Evolutionary conservation across 352 stramenopile genomes (phyloP).

Genomic region (Phytophthora boehmeriae): DNA sequence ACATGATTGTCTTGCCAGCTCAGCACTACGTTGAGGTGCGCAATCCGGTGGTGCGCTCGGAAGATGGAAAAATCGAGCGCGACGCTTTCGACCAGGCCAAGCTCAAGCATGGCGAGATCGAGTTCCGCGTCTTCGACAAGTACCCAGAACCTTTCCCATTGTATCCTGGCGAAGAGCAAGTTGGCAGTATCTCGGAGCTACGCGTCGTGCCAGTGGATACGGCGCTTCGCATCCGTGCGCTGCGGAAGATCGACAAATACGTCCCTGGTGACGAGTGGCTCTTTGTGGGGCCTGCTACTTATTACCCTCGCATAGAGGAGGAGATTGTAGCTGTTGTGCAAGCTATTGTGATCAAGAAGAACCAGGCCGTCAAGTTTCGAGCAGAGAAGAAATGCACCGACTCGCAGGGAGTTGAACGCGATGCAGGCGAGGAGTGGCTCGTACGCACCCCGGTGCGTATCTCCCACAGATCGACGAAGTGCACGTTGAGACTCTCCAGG

Average conservation of each 20-base stretch:
- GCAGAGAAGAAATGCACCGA: constrained; percentile 85
- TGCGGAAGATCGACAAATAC: constrained; percentile 58
- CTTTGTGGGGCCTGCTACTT: constrained; percentile 73
- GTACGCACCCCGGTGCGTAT: constrained; percentile 73
- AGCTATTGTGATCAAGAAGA: constrained; percentile 78
- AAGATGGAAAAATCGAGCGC: constrained; percentile 54
- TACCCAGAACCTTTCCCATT: constrained; percentile 82
- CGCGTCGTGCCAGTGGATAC: constrained; percentile 63
- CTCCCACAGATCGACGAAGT: constrained; percentile 80
- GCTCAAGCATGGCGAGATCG: constrained; percentile 77
- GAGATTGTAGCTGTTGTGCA: constrained; percentile 59
- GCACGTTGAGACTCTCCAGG: constrained; percentile 60
- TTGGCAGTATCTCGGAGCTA: constrained; percentile 59
- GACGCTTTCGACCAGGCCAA: constrained; percentile 81
- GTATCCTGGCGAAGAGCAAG: constrained; percentile 72
- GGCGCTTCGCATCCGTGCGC: constrained; percentile 68
- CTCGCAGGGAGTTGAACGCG: constrained; percentile 57
- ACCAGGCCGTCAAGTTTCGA: constrained; percentile 82
- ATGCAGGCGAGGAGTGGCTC: constrained; percentile 82
- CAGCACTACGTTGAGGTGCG: constrained; percentile 82
- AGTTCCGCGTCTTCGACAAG: constrained; percentile 77
- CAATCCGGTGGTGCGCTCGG: constrained; percentile 64
- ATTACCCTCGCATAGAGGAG: constrained; percentile 78
- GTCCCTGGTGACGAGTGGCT: constrained; percentile 80
- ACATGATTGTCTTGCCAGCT: constrained; percentile 81